Evolutionary conservation across 2,329 filamentous ascomycete species (phyloP).

Genomic region (Dactylellina haptotyla): DNA sequence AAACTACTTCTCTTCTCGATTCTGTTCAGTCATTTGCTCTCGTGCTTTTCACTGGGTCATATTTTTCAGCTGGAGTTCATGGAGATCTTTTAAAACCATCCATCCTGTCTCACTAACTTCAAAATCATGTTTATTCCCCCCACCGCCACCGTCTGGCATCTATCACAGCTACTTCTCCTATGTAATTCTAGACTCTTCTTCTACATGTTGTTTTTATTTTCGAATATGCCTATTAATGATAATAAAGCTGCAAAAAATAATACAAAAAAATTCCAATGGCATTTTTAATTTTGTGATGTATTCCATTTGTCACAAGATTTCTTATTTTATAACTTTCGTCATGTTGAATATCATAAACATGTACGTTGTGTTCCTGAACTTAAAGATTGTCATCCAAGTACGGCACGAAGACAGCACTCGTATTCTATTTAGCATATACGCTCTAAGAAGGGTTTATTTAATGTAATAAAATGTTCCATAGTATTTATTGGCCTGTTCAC

Average conservation of each 20-base stretch:
- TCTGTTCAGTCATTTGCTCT: neutral
- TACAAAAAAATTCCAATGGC: slow-evolving; percentile 14
- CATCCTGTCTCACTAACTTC: slow-evolving; percentile 14
- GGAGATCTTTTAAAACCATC: slow-evolving; percentile 11
- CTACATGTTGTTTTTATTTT: slow-evolving; percentile 40
- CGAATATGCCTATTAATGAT: slow-evolving; percentile 52
- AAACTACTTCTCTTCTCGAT: neutral
- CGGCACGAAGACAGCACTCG: no score
- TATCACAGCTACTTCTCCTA: slow-evolving; percentile 22
- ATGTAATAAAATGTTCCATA: no score
- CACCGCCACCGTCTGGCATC: neutral
- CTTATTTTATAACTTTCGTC: no score
- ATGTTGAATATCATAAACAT: no score
- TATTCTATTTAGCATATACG: no score
- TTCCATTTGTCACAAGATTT: no score
- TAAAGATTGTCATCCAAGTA: no score
- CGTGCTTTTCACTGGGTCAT: neutral
- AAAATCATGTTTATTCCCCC: slow-evolving; percentile 7
- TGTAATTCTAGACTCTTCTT: slow-evolving; percentile 53
- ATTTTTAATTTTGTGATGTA: no score
- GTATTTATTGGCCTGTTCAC: no score
- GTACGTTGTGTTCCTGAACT: no score
- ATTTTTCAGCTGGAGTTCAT: slow-evolving; percentile 37
- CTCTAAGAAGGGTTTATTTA: no score
- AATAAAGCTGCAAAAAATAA: slow-evolving; percentile 31